Conservation (phyloP, 306 rosid genomes). For the Sindora glabra region DNA sequence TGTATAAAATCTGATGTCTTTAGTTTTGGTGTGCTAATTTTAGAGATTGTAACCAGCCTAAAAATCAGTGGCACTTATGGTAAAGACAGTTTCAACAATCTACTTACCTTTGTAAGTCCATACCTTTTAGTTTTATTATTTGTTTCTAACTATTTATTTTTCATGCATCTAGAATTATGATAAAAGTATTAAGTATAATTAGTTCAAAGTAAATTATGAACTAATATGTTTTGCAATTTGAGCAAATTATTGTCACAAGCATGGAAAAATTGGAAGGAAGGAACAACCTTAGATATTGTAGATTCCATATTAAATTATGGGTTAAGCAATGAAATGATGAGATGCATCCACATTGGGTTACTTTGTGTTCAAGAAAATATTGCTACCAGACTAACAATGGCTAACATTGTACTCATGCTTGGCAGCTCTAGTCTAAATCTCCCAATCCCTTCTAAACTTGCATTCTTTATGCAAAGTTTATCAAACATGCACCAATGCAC, state of each 20-base stretch:
- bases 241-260: not conserved
- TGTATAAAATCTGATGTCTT: not conserved
- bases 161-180: too few relatives aligned
- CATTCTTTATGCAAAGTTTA: not conserved
- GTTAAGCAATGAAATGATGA: not conserved
- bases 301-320: too few relatives aligned
- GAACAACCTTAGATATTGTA: too few relatives aligned
- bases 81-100: not conserved
- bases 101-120: constrained; percentile 12
- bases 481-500: not conserved
- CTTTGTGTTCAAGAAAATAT: constrained; percentile 24
- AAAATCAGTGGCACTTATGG: not conserved
- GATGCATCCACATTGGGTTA: constrained; percentile 30
- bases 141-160: not conserved
- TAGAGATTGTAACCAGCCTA: not conserved
- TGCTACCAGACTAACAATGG: constrained; percentile 26
- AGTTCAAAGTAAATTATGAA: too few relatives aligned
- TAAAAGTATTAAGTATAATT: too few relatives aligned
- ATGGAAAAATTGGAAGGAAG: constrained; percentile 18
- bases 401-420: constrained; percentile 22
- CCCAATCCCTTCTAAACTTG: constrained; percentile 15
- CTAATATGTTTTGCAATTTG: too few relatives aligned
- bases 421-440: constrained; percentile 5
- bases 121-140: not conserved
- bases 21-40: not conserved